phyloP scores from a whole-genome alignment of 129 eudicot genomes.

The Dittrichia graveolens region DNA sequence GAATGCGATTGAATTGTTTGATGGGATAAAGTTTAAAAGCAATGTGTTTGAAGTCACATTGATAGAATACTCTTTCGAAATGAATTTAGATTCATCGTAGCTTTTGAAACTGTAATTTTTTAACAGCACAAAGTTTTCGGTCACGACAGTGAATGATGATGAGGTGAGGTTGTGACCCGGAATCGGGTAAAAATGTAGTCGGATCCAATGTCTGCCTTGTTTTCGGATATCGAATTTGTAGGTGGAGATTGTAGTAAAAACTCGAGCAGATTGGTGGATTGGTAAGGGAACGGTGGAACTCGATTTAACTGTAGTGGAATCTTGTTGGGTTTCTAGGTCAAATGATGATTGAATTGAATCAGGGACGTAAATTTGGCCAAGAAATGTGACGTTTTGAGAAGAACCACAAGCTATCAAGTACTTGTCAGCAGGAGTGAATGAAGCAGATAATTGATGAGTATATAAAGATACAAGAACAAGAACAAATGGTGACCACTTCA shows the following conservation, averaged over 20 bases:
- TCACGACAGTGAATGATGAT: conserved; percentile 72
- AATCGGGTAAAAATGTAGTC: conserved; percentile 83
- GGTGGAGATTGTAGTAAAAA: conserved; percentile 49
- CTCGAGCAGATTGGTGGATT: conserved; percentile 73
- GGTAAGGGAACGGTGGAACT: conserved; percentile 79
- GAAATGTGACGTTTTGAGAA: conserved; percentile 68
- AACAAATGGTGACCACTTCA: conserved; percentile 42
- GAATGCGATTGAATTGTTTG: conserved; percentile 77
- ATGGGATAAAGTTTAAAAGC: conserved; percentile 65
- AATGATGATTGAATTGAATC: conserved; percentile 63
- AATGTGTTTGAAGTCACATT: conserved; percentile 69
- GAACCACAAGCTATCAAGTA: conserved; percentile 95
- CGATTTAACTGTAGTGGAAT: conserved; percentile 53
- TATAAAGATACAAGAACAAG: conserved; percentile 43
- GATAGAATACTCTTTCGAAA: conserved; percentile 73
- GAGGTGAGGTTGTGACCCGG: conserved; percentile 63
- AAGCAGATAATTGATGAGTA: conserved; percentile 39
- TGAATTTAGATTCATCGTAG: conserved; percentile 51
- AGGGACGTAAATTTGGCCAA: conserved; percentile 70
- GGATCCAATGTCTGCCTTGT: conserved; percentile 89
- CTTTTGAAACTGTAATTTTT: conserved; percentile 60
- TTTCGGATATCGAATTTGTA: conserved; percentile 62
- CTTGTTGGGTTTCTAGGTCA: conserved; percentile 44
- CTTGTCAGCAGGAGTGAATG: conserved; percentile 69
- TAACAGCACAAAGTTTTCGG: conserved; percentile 82